These are phyloP conservation scores for Termitomyces sp. DNA, from an alignment of 768 basidiomycete species.

Conservation along the genomic window DNA sequence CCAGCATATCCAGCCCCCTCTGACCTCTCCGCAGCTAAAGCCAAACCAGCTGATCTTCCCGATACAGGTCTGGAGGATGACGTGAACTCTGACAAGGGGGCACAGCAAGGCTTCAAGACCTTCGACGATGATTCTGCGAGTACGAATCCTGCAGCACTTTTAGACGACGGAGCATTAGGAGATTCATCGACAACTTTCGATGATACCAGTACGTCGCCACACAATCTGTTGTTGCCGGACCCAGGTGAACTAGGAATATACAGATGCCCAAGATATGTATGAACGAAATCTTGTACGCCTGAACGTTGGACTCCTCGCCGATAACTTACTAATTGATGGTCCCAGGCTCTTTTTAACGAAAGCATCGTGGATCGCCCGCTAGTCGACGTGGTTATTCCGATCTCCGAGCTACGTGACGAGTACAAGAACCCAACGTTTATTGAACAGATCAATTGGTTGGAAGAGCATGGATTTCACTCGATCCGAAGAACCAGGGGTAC, in stretches of 20 bases:
- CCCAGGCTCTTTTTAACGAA: constrained; percentile 29
- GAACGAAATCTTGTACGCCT: constrained; percentile 25
- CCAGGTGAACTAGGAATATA: not conserved
- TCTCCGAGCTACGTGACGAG: constrained; percentile 58
- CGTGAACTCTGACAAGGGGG: not conserved
- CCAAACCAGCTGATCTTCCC: constrained; percentile 18
- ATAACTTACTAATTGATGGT: not conserved
- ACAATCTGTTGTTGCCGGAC: not conserved
- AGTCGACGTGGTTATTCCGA: constrained; percentile 51
- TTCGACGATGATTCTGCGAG: not conserved
- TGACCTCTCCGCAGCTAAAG: constrained; percentile 14
- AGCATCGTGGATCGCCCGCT: constrained; percentile 46
- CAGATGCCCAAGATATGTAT: constrained; percentile 14
- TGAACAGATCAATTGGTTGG: constrained; percentile 74
- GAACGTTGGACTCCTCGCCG: not conserved
- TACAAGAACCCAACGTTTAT: constrained; percentile 67
- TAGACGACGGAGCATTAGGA: not conserved
- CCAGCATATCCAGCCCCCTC: not conserved
- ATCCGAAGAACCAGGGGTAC: constrained; percentile 73
- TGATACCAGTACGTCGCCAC: not conserved
- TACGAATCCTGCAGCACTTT: not conserved
- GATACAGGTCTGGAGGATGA: constrained; percentile 12
- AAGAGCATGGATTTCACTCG: constrained; percentile 56
- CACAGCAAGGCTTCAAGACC: not conserved
- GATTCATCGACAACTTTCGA: not conserved